Evolutionary conservation across 2,329 filamentous ascomycete genomes (phyloP), one percentile per base, ranked within the genome.

Genomic region (Akanthomyces uredinophilus): DNA sequence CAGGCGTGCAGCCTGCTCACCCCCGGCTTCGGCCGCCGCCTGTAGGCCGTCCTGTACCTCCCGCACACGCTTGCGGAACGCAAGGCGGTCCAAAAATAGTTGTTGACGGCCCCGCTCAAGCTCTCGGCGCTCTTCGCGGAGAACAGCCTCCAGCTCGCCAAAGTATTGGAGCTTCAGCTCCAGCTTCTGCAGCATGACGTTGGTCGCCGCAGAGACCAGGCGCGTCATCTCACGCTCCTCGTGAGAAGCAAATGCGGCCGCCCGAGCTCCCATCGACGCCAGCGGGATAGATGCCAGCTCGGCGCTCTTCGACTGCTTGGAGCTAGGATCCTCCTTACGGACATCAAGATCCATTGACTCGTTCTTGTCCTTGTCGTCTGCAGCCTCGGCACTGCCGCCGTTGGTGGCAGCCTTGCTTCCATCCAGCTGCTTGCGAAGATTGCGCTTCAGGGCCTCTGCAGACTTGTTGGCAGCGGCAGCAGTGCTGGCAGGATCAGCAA

Each of bases 221-320:
- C 92, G 90, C 22, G 93, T 96, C 86, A 98, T 95, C 76, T 97
- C 92, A 63, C 96, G 90, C 75, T 99, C 95, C 75, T 98, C 94
- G 69, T 98, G 92, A 3, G 94, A 97, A 32, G 94, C 93, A 39
- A 99, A 86, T 4, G 89, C 95, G 8, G 90, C 89, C 1, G 93
- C 86, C 64, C 95, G 90, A 2, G 91, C 92, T 14, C 93, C 93
- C 65, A 94, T 89, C 10, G 93, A 85, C 20, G 91, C 92, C 55
- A 99, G 83, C 2, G 93, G 92, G 62, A 96, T 88, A 35, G 88
- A 93, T 7, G 92, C 86, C 56, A 92, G 74, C 4, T 81, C 77
- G 4, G 75, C 75, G 27, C 74, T 79, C 64, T 73, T 80, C 39
- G 73, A 81, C 47, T 75, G 81, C 2, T 78, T 75, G 0, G 78